Conservation (phyloP, 805 yeast genomes). For the Kuraishia hungarica region DNA sequence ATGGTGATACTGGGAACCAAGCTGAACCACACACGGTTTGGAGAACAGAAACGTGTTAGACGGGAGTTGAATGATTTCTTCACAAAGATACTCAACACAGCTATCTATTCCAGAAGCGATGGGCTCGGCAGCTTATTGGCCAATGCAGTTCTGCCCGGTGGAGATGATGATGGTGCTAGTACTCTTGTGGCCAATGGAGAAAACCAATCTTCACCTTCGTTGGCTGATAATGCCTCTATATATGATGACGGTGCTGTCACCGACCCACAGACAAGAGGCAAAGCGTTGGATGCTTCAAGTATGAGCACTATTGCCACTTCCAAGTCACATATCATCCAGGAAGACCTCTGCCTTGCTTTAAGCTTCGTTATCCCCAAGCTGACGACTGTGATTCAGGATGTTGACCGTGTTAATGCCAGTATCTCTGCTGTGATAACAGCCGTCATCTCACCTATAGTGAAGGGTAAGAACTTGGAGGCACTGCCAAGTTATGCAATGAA, state of each 20-base stretch:
- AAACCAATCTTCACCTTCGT: background rate
- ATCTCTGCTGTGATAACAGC: slow-evolving; percentile 46
- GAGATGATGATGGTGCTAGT: background rate
- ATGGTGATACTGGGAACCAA: slow-evolving; percentile 45
- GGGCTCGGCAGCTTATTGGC: background rate
- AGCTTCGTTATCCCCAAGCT: slow-evolving; percentile 30
- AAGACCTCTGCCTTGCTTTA: slow-evolving; percentile 35
- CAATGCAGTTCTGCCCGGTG: background rate
- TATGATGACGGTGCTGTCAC: background rate
- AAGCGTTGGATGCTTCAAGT: background rate
- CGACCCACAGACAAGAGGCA: too few species aligned
- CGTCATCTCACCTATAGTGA: slow-evolving; percentile 44
- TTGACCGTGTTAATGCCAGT: slow-evolving; percentile 48
- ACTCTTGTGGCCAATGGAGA: background rate
- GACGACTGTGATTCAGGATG: slow-evolving; percentile 38
- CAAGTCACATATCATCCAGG: slow-evolving; percentile 20
- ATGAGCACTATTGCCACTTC: background rate
- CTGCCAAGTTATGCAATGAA: slow-evolving; percentile 32
- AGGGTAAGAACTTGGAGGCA: slow-evolving; percentile 28
- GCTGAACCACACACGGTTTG: slow-evolving; percentile 47
- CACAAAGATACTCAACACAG: slow-evolving; percentile 17
- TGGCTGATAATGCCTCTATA: background rate
- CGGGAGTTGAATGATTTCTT: slow-evolving; percentile 38
- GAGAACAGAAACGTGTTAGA: slow-evolving; percentile 48
- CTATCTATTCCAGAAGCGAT: slow-evolving; percentile 2